Evolutionary conservation across 768 basidiomycete genomes (phyloP).

Genomic region (Collybia mongolica): DNA sequence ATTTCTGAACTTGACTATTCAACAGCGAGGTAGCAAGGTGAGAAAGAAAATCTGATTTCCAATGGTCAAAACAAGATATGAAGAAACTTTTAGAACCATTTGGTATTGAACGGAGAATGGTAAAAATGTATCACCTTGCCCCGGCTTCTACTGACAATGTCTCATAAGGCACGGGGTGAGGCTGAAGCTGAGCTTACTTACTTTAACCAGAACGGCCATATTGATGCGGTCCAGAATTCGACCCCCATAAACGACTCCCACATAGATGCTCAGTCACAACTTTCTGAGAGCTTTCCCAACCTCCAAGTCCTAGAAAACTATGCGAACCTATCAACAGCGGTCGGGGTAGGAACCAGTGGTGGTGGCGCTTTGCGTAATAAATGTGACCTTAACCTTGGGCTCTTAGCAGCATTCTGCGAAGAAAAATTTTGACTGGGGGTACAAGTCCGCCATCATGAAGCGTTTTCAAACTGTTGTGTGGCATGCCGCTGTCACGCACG

Average conservation of each 20-base stretch:
- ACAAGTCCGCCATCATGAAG: conserved; percentile 57
- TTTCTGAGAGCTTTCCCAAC: conserved; percentile 55
- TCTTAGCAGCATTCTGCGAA: conserved; percentile 62
- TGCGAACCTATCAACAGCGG: conserved; percentile 24
- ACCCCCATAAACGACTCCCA: conserved; percentile 45
- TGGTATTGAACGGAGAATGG: too few relatives aligned
- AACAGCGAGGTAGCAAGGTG: too few relatives aligned
- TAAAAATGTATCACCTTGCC: too few relatives aligned
- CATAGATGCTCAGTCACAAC: conserved; percentile 46
- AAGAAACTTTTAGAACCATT: too few relatives aligned
- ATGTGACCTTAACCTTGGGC: conserved; percentile 46
- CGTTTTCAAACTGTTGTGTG: conserved; percentile 67
- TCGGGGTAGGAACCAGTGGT: conserved; percentile 28
- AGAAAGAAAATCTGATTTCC: too few relatives aligned
- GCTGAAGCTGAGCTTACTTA: too few relatives aligned
- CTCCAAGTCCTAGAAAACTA: conserved; percentile 59
- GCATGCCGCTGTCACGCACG: conserved; percentile 55
- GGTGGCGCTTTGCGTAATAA: conserved; percentile 24
- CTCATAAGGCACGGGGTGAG: too few relatives aligned
- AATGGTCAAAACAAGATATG: too few relatives aligned
- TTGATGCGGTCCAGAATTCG: too few relatives aligned
- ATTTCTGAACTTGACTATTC: too few relatives aligned
- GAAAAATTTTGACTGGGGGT: conserved; percentile 74
- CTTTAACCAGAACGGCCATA: too few relatives aligned
- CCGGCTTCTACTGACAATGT: too few relatives aligned